Percentiles rank a stretch among this genome's conserved stretches.
phyloP scores from a whole-genome alignment of 2,329 filamentous ascomycete genomes.

The Fusarium sp. region DNA sequence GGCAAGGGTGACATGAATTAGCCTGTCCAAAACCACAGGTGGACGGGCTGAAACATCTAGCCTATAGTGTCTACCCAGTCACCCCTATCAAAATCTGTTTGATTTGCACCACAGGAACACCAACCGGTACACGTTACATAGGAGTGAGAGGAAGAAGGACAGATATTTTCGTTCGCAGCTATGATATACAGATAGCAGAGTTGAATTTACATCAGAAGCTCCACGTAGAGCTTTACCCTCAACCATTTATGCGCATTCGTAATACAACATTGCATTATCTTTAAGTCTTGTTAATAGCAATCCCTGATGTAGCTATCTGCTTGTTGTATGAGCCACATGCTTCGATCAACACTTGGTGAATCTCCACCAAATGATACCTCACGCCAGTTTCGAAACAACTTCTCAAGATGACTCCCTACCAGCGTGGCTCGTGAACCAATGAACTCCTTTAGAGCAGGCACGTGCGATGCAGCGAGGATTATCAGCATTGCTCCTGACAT shows the following conservation, averaged over 20 bases:
- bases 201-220: not conserved
- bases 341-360: conserved; percentile 59
- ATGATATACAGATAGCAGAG: not conserved
- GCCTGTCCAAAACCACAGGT: too few species aligned
- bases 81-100: not conserved
- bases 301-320: conserved; percentile 54
- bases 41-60: too few species aligned
- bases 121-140: too few species aligned
- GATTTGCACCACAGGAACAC: too few species aligned
- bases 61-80: too few species aligned
- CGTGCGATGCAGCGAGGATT: conserved; percentile 55
- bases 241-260: too few species aligned
- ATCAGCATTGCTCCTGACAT: conserved; percentile 62
- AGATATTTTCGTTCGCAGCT: not conserved
- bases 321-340: conserved; percentile 56
- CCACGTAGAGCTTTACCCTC: not conserved
- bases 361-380: conserved; percentile 48
- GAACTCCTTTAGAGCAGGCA: conserved; percentile 49
- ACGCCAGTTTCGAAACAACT: conserved; percentile 55
- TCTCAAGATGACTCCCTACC: conserved; percentile 54
- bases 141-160: too few species aligned
- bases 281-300: too few species aligned
- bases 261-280: too few species aligned
- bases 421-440: conserved; percentile 51
- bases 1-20: too few species aligned